These are phyloP conservation scores for Claviceps cyperi DNA, from an alignment of 2,329 filamentous ascomycete genomes.

Conservation along the genomic window DNA sequence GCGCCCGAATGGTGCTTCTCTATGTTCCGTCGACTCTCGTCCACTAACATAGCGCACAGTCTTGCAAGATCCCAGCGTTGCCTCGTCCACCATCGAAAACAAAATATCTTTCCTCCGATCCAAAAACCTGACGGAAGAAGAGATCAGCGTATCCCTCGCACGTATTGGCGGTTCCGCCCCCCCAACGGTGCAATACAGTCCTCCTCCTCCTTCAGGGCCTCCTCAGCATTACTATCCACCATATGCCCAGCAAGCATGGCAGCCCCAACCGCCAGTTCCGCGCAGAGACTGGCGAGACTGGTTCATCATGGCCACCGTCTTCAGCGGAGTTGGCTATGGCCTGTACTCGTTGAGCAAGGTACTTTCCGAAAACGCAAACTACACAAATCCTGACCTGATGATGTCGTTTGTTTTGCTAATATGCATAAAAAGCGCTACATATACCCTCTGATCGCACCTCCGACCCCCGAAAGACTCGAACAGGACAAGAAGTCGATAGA, in stretches of 20 bases:
- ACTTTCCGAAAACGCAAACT: constrained; percentile 9
- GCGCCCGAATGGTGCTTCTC: background rate
- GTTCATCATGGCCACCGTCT: constrained; percentile 98
- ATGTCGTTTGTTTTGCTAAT: background rate
- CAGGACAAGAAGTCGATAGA: constrained; percentile 89
- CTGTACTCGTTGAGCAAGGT: constrained; percentile 80
- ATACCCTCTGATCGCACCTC: constrained; percentile 77
- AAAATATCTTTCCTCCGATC: constrained; percentile 84
- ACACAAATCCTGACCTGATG: background rate
- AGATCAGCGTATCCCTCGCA: constrained; percentile 73
- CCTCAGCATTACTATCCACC: constrained; percentile 32
- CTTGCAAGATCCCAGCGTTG: constrained; percentile 85
- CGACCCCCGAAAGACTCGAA: constrained; percentile 83
- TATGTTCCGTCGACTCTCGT: too few relatives aligned
- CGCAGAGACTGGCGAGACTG: constrained; percentile 93
- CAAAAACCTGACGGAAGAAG: constrained; percentile 94
- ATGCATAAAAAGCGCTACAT: constrained; percentile 58
- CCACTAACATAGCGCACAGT: constrained; percentile 35
- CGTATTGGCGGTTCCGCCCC: constrained; percentile 44
- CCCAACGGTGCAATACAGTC: constrained; percentile 25
- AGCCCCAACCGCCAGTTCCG: constrained; percentile 45
- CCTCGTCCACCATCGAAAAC: constrained; percentile 81
- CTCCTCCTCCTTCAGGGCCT: constrained; percentile 22
- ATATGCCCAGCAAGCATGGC: constrained; percentile 42
- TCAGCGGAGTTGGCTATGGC: constrained; percentile 78